Evolutionary conservation across 2,329 filamentous ascomycete species (phyloP), one percentile per base, ranked within the genome.

Genomic region (Venturia nashicola): DNA sequence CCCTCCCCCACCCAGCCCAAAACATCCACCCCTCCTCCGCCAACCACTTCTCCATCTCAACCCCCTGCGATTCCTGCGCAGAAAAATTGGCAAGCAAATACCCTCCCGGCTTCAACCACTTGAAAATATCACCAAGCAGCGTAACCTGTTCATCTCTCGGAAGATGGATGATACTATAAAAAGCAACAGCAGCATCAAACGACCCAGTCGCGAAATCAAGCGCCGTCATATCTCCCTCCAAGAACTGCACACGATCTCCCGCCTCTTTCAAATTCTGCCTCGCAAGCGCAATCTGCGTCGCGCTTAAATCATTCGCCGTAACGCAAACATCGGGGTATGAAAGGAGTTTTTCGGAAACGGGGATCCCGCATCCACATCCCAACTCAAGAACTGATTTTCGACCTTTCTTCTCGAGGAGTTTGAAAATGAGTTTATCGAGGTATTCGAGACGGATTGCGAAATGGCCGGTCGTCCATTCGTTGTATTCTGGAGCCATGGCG

Each of bases 151-250:
- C 81, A 1, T 72, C 71, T 6, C 76, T 75, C 1, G 82, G 80
- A 5, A 85, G 75, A 67, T 85, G 83, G 61, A 83, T 79, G 61
- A 85, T 70, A 42, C 78, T 82, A 70, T 83, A 84, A 68, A 85
- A 78, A 0, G 72, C 82, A 0, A 80, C 67, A 1, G 83, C 76
- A 5, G 77, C 80, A 65, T 83, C 77, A 64, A 85, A 75, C 0
- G 73, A 72, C 0, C 55, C 69, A 0, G 67, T 65, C 0, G 64
- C 65, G 65, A 79, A 78, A 1, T 69, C 62, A 0, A 80, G 69
- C 0, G 64, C 66, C 65, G 75, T 71, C 78, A 80, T 80, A 63
- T 80, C 78, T 1, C 74, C 76, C 18, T 72, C 67, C 3, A 74
- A 65, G 1, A 76, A 68, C 7, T 65, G 64, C n/a, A 73, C 68